A percentile compares a stretch with the other conserved stretches of the same genome.
Evolutionary conservation across 306 rosid species (phyloP).

Genomic region (Neltuma alba): DNA sequence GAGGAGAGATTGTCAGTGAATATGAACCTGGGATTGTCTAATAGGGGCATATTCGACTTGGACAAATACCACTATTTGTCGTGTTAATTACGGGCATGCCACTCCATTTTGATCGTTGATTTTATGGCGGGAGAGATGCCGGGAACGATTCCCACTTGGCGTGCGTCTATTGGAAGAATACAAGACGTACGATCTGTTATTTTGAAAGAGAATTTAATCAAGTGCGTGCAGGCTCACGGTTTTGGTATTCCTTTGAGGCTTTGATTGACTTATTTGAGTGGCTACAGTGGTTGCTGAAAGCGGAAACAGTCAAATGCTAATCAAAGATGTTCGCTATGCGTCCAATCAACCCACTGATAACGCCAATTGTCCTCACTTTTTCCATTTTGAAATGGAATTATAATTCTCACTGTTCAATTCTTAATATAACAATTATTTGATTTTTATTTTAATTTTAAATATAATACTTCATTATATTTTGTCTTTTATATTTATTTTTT

Average conservation of each 20-base stretch:
- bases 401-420: too few species aligned
- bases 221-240: not conserved
- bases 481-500: too few species aligned
- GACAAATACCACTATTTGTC: slow-evolving; percentile 1
- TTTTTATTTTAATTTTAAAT: too few species aligned
- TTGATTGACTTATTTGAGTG: not conserved
- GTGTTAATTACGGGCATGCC: slow-evolving; percentile 36
- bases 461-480: too few species aligned
- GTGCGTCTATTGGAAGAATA: not conserved
- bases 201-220: not conserved
- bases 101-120: not conserved
- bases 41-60: slow-evolving; percentile 15
- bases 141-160: slow-evolving; percentile 25
- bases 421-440: too few species aligned
- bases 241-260: too few species aligned
- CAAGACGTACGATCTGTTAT: not conserved
- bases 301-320: too few species aligned
- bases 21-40: slow-evolving; percentile 31
- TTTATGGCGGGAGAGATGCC: slow-evolving; percentile 28
- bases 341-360: too few species aligned
- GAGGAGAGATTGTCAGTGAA: not conserved
- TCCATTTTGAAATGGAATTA: too few species aligned
- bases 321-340: too few species aligned
- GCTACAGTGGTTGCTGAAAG: too few species aligned
- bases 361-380: too few species aligned